Evolutionary conservation across 441 rosid genomes (phyloP).

Genomic region (Erodium trifolium): DNA sequence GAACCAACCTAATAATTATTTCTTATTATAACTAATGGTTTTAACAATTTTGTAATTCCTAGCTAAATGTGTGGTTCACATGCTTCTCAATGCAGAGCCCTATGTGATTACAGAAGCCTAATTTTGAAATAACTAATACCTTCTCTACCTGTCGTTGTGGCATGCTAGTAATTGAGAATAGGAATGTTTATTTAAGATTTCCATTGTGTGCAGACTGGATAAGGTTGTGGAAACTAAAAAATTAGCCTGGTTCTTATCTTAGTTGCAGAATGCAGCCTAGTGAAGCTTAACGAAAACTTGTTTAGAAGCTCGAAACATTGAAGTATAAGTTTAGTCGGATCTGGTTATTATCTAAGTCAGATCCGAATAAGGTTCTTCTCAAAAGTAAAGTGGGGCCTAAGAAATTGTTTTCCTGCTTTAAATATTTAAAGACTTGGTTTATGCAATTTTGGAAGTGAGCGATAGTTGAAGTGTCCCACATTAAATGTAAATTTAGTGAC

Average conservation of each 20-base stretch:
- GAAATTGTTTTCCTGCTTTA: background rate
- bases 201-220: constrained; percentile 2
- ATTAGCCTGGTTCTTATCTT: background rate
- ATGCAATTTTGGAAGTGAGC: background rate
- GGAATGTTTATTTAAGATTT: background rate
- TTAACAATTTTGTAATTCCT: constrained; percentile 3
- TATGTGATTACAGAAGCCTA: constrained; percentile 5
- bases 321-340: background rate
- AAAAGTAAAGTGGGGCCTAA: background rate
- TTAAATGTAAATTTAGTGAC: too few relatives aligned
- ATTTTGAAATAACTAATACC: background rate
- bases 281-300: background rate
- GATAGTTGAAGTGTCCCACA: too few relatives aligned
- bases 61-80: constrained; percentile 1
- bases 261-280: background rate
- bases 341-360: background rate
- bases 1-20: constrained; percentile 5
- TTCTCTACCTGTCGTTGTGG: background rate
- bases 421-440: background rate
- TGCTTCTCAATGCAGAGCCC: background rate
- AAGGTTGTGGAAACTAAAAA: background rate
- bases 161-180: background rate
- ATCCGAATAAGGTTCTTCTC: background rate
- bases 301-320: constrained; percentile 3
- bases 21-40: background rate